Evolutionary conservation across 805 yeast genomes (phyloP).

Genomic region (Wickerhamiella qilinensis): DNA sequence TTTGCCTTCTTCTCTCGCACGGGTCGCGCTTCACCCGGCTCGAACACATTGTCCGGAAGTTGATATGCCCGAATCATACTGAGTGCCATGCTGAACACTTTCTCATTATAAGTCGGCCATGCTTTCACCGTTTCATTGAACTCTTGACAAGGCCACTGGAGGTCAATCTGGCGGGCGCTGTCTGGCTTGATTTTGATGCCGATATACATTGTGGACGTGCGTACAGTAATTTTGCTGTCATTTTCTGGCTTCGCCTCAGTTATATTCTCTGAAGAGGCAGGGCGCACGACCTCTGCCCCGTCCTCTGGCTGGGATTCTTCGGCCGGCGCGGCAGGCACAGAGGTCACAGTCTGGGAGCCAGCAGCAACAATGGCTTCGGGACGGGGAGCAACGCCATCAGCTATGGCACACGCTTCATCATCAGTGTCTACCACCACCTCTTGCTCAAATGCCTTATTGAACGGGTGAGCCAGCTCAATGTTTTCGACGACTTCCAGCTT

Average conservation of each 20-base stretch:
- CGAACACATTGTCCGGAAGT: conserved; percentile 71
- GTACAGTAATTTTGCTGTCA: conserved; percentile 24
- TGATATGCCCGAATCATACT: conserved; percentile 59
- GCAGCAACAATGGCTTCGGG: conserved; percentile 22
- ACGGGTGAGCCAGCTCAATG: conserved; percentile 78
- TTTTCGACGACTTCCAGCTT: conserved; percentile 69
- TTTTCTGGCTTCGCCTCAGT: background rate
- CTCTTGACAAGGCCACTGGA: conserved; percentile 80
- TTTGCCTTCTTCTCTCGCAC: conserved; percentile 39
- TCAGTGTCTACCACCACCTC: conserved; percentile 33
- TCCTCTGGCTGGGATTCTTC: conserved; percentile 10
- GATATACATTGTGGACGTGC: conserved; percentile 60
- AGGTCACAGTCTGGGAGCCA: conserved; percentile 10
- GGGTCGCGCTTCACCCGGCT: conserved; percentile 66
- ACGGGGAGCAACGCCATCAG: conserved; percentile 45
- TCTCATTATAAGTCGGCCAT: conserved; percentile 52
- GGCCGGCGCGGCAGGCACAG: conserved; percentile 13
- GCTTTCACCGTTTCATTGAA: conserved; percentile 66
- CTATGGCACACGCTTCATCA: conserved; percentile 40
- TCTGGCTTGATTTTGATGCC: conserved; percentile 52
- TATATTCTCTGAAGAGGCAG: conserved; percentile 7
- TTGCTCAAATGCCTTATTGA: conserved; percentile 55
- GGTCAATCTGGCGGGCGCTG: conserved; percentile 40
- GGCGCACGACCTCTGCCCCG: conserved; percentile 14
- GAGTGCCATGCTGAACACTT: conserved; percentile 42